Conservation (phyloP, 345 rosid genomes). For the Salix caprea region DNA sequence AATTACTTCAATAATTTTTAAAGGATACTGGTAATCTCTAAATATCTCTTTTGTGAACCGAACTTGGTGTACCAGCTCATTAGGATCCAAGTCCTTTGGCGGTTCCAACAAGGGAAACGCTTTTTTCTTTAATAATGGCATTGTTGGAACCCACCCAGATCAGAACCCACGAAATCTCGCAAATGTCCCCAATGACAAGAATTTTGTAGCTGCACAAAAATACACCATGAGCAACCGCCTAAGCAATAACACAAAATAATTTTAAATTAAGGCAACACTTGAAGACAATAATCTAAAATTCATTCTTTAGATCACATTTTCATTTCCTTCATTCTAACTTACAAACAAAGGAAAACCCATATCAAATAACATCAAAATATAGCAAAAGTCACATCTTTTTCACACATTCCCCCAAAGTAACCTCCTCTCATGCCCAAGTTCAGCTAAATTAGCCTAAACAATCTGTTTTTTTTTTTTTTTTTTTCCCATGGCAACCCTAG, state of each 20-base stretch:
- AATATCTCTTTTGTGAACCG: slow-evolving; percentile 93
- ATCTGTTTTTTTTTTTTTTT: no score
- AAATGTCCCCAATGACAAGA: neutral
- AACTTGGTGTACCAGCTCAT: slow-evolving; percentile 76
- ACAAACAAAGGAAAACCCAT: no score
- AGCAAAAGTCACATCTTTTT: no score
- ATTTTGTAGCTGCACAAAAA: neutral
- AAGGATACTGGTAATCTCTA: slow-evolving; percentile 77
- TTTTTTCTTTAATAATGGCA: slow-evolving; percentile 83
- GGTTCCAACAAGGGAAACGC: slow-evolving; percentile 54
- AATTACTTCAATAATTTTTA: slow-evolving; percentile 3
- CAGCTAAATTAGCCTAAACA: no score
- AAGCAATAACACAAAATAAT: neutral
- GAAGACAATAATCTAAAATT: no score
- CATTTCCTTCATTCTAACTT: no score
- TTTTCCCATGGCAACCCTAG: no score
- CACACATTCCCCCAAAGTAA: no score
- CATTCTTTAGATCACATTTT: no score
- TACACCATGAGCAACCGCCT: neutral
- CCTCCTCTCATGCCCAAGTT: no score
- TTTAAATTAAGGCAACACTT: no score
- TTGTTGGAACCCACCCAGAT: slow-evolving; percentile 25
- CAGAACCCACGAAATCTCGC: neutral
- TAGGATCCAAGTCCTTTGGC: slow-evolving; percentile 66
- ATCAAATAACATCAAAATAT: no score